Evolutionary conservation across 2,329 filamentous ascomycete genomes (phyloP).

Genomic region (Trichoderma pleuroti): DNA sequence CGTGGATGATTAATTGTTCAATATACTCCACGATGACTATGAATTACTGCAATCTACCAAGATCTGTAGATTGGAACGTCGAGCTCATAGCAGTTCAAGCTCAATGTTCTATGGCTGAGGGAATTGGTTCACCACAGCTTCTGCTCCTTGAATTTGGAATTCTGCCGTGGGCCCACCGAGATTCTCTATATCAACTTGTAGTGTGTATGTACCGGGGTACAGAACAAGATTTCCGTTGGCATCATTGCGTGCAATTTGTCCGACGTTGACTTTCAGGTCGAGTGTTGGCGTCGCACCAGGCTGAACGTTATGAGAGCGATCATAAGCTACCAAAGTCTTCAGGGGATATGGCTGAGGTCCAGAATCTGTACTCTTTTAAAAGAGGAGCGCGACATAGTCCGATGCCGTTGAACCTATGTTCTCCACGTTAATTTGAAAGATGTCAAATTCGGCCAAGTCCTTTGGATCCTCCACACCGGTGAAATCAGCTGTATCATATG

Average conservation of each 20-base stretch:
- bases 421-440: not conserved
- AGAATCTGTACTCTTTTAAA: not conserved
- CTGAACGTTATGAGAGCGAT: not conserved
- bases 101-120: not conserved
- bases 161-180: not conserved
- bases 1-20: not conserved
- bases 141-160: not conserved
- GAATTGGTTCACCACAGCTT: not conserved
- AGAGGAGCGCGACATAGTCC: not conserved
- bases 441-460: not conserved
- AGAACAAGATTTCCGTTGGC: not conserved
- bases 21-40: not conserved
- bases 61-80: not conserved
- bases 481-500: not conserved
- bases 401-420: not conserved
- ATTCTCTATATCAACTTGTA: not conserved
- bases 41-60: not conserved
- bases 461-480: not conserved
- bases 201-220: not conserved
- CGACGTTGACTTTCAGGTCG: not conserved
- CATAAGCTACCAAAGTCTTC: not conserved
- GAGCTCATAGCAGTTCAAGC: not conserved
- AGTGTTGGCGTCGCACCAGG: not conserved
- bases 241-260: not conserved
- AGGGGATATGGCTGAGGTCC: not conserved